These are phyloP conservation scores for Phylloporus sp. DNA, from an alignment of 768 basidiomycete species.

Conservation along the genomic window DNA sequence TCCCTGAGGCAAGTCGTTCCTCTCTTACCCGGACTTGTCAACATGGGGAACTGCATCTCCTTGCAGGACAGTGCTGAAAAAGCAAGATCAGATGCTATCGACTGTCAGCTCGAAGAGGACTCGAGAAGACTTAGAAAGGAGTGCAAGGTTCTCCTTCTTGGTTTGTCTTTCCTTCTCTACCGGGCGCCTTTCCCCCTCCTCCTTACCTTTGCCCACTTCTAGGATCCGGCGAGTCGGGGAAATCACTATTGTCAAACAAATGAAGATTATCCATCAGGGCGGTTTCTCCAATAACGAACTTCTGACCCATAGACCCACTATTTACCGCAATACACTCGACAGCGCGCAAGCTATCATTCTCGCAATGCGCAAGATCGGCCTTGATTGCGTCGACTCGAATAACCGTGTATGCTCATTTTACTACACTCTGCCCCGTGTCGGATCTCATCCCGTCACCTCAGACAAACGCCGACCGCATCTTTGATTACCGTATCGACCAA, in stretches of 20 bases:
- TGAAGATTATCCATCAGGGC: slow-evolving; percentile 97
- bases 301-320: slow-evolving; percentile 66
- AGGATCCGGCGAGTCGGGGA: slow-evolving; percentile 96
- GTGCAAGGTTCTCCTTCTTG: slow-evolving; percentile 91
- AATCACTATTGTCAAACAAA: slow-evolving; percentile 98
- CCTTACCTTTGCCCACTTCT: neutral
- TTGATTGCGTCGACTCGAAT: slow-evolving; percentile 64
- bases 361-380: slow-evolving; percentile 81
- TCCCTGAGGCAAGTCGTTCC: too few species aligned
- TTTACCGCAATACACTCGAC: slow-evolving; percentile 86
- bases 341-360: slow-evolving; percentile 81
- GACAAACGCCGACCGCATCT: slow-evolving; percentile 55
- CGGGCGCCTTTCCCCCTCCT: slow-evolving; percentile 1
- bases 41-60: slow-evolving; percentile 69
- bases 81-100: slow-evolving; percentile 68
- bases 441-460: slow-evolving; percentile 24
- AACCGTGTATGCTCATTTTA: slow-evolving; percentile 57
- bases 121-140: slow-evolving; percentile 75
- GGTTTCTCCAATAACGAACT: slow-evolving; percentile 82
- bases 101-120: slow-evolving; percentile 84
- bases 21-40: too few species aligned
- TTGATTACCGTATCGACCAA: slow-evolving; percentile 50
- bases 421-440: too few species aligned
- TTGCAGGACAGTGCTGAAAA: slow-evolving; percentile 52
- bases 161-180: slow-evolving; percentile 40